Base-by-base conservation (phyloP, 2,329 filamentous ascomycete genomes). In the Aspergillus sp. region DNA sequence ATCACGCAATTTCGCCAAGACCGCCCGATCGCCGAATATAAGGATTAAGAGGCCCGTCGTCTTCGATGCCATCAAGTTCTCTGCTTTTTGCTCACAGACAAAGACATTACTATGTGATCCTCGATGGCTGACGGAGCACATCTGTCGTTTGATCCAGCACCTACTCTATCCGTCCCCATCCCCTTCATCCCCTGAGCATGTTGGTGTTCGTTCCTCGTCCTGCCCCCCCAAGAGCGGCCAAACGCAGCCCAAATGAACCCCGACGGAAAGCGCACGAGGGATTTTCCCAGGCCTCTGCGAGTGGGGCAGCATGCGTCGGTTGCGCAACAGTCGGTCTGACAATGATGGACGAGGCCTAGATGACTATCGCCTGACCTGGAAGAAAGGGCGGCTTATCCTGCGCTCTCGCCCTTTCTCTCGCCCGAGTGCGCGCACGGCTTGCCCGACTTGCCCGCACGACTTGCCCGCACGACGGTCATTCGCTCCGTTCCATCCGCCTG, bases 1-100 rank as follows among this genome's bases (percentile, higher is more conserved):
- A 74, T 68, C 71, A 74, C 71, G 72, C 71, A 69, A 74, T 74
- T 69, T 52, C 59, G 72, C 71, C 72, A 74, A 74, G 71, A 39
- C 68, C 56, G 26, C 12, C 55, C 50, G 49, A 55, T 63, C 63
- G 56, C 61, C 64, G 52, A 57, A 67, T 72, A 74, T 73, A 73
- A 73, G 65, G 66, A 55, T 29, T 29, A 29, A 29, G 6, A 7
- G 7, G 54, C 62, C 45, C 51, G 20, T 53, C 55, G 54, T 62
- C 70, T 68, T 68, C 64, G 29, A 57, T 47, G 36, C 54, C 39
- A 52, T 42, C 49, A 7, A 6, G 7, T 6, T 7, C 22, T 51
- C 22, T 26, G 20, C n/a, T 14, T 16, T 14, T 49, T 22, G 24
- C 26, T 39, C 49, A 9, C 47, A 22, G 11, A 18, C n/a, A 56